A percentile compares a stretch with the other conserved stretches of the same genome.
Evolutionary conservation across 208 protist genomes (phyloP).

Genomic region (Leishmania tropica): DNA sequence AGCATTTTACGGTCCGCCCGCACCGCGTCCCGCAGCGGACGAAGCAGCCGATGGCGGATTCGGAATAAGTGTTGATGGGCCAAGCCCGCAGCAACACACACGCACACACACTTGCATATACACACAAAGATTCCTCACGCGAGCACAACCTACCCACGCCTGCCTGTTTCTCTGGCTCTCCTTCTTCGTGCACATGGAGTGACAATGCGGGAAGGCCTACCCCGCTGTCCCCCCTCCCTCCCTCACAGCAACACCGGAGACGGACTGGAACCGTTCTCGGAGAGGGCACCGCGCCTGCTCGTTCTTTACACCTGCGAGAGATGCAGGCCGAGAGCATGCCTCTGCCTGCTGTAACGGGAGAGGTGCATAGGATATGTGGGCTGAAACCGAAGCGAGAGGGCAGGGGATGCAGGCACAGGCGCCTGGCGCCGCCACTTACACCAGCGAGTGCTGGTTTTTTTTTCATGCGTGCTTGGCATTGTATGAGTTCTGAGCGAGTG

Average conservation of each 20-base stretch:
- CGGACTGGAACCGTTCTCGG: background rate
- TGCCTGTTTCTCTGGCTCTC: no score
- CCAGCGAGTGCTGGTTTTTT: background rate
- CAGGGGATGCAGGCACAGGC: background rate
- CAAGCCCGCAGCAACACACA: background rate
- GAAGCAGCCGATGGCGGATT: background rate
- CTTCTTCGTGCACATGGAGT: no score
- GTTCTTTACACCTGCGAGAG: background rate
- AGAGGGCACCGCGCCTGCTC: background rate
- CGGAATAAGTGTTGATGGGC: background rate
- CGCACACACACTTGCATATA: background rate
- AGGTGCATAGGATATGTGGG: background rate
- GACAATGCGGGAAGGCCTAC: no score
- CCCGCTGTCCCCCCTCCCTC: background rate
- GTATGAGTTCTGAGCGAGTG: background rate
- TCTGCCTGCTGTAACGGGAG: background rate
- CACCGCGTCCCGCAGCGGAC: constrained; percentile 30
- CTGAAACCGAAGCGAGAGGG: background rate
- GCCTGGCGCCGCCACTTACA: background rate
- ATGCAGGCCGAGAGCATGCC: background rate
- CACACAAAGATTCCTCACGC: no score
- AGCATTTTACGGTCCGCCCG: constrained; percentile 64
- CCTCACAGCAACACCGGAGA: background rate
- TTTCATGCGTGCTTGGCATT: background rate
- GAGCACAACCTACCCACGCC: no score